Evolutionary conservation across 352 stramenopile genomes (phyloP).

Genomic region (Phytophthora cryptogea): DNA sequence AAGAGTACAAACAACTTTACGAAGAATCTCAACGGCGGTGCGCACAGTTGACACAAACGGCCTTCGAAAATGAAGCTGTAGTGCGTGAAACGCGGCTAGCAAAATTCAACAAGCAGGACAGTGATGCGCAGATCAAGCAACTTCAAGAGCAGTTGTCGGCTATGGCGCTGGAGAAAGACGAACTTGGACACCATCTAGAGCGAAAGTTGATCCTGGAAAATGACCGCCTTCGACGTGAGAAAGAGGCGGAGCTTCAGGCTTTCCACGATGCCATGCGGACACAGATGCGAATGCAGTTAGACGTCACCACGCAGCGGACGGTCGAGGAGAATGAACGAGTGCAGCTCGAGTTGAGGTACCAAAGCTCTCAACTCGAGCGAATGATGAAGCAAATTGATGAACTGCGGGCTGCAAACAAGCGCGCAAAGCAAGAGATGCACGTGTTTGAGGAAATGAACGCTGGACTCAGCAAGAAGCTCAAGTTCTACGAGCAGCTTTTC

Average conservation of each 20-base stretch:
- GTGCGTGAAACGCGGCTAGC: conserved; percentile 44
- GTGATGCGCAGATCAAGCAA: conserved; percentile 33
- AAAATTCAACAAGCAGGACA: conserved; percentile 42
- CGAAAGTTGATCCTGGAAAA: conserved; percentile 69
- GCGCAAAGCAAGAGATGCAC: conserved; percentile 48
- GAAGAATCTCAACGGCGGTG: conserved; percentile 47
- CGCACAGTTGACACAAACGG: conserved; percentile 37
- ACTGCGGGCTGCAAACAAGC: conserved; percentile 41
- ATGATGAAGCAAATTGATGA: conserved; percentile 57
- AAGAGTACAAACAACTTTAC: conserved; percentile 55
- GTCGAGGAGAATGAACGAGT: conserved; percentile 70
- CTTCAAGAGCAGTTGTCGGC: conserved; percentile 32
- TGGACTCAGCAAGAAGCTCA: conserved; percentile 58
- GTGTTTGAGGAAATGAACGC: conserved; percentile 72
- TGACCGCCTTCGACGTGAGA: conserved; percentile 53
- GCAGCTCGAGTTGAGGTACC: conserved; percentile 64
- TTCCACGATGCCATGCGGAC: conserved; percentile 52
- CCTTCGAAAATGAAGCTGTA: conserved; percentile 35
- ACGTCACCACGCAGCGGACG: conserved; percentile 62
- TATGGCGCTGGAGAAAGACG: conserved; percentile 44
- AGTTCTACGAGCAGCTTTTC: conserved; percentile 74
- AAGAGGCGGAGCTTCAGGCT: conserved; percentile 46
- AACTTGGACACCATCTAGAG: conserved; percentile 52
- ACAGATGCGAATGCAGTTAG: conserved; percentile 59
- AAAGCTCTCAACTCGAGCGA: conserved; percentile 59